A percentile compares a stretch with the other conserved stretches of the same genome.
These are phyloP conservation scores for Globisporangium parvum DNA, from an alignment of 352 stramenopile species.

Conservation along the genomic window DNA sequence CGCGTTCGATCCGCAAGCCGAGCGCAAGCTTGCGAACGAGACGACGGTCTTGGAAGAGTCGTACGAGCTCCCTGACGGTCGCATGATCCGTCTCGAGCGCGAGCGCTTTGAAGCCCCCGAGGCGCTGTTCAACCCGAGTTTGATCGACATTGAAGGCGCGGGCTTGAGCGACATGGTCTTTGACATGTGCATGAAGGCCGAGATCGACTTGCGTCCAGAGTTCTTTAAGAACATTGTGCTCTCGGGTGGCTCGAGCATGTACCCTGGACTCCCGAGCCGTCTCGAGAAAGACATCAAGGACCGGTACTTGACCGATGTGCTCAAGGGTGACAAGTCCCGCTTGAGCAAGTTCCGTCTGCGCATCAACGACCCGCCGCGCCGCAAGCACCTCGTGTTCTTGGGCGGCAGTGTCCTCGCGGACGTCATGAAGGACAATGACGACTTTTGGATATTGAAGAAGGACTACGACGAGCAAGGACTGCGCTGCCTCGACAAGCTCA, in stretches of 20 bases:
- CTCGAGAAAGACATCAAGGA: slow-evolving; percentile 91
- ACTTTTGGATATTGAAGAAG: slow-evolving; percentile 93
- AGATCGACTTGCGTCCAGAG: slow-evolving; percentile 91
- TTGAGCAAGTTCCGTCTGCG: slow-evolving; percentile 92
- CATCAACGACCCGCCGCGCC: slow-evolving; percentile 94
- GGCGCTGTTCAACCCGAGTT: slow-evolving; percentile 94
- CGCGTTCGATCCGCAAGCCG: slow-evolving; percentile 90
- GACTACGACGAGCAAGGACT: slow-evolving; percentile 94
- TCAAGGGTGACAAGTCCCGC: slow-evolving; percentile 83
- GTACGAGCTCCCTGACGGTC: slow-evolving; percentile 98
- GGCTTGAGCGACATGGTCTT: slow-evolving; percentile 77
- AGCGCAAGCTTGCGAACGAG: slow-evolving; percentile 87
- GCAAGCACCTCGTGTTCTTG: slow-evolving; percentile 95
- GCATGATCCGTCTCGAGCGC: slow-evolving; percentile 96
- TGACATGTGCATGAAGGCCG: slow-evolving; percentile 88
- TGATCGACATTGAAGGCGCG: slow-evolving; percentile 62
- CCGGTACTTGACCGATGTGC: slow-evolving; percentile 76
- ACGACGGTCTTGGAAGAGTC: slow-evolving; percentile 82
- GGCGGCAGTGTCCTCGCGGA: slow-evolving; percentile 92
- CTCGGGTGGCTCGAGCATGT: slow-evolving; percentile 93
- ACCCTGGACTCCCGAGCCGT: slow-evolving; percentile 90
- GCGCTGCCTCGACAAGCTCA: slow-evolving; percentile 77
- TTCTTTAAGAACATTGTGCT: slow-evolving; percentile 99
- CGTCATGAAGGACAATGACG: slow-evolving; percentile 91
- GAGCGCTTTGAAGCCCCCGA: slow-evolving; percentile 94